A percentile compares a stretch with the other conserved stretches of the same genome.
Evolutionary conservation across 495 filamentous ascomycete species (phyloP).

Genomic region (Lophiostoma macrostomum): DNA sequence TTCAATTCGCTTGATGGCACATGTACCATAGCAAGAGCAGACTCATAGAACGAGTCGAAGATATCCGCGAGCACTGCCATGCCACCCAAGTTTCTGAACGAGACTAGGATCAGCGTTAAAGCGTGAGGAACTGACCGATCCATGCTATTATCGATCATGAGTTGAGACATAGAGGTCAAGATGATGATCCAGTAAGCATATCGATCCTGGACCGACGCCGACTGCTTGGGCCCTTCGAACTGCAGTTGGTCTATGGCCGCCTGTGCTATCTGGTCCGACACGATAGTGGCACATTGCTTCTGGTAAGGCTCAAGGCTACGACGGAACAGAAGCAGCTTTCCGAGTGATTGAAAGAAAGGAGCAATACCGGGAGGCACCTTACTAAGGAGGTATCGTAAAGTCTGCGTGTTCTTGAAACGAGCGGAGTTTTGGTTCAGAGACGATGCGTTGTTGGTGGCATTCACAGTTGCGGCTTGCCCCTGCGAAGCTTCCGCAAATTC

Average conservation of each 20-base stretch:
- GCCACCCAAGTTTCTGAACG: constrained; percentile 79
- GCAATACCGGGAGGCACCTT: constrained; percentile 68
- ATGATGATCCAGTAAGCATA: constrained; percentile 80
- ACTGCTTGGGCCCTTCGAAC: constrained; percentile 46
- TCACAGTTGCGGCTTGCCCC: neutral
- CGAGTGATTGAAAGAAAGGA: constrained; percentile 75
- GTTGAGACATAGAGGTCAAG: constrained; percentile 69
- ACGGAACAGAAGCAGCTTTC: constrained; percentile 72
- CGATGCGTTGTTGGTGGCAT: neutral
- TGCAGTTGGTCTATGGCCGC: constrained; percentile 64
- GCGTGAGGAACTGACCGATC: constrained; percentile 63
- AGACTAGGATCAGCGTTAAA: constrained; percentile 74
- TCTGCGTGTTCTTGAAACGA: constrained; percentile 74
- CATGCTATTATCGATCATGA: constrained; percentile 65
- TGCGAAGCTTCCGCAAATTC: constrained; percentile 6
- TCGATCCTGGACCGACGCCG: constrained; percentile 46
- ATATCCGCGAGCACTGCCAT: constrained; percentile 70
- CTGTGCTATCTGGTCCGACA: constrained; percentile 76
- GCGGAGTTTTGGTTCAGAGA: constrained; percentile 41
- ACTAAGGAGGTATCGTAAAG: constrained; percentile 70
- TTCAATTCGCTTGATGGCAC: constrained; percentile 42
- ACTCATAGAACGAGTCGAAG: constrained; percentile 67
- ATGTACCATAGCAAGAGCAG: constrained; percentile 52
- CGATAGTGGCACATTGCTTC: constrained; percentile 63
- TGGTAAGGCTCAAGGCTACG: constrained; percentile 61